Conservation (phyloP, 257 asterid species). For the Rhazya stricta region DNA sequence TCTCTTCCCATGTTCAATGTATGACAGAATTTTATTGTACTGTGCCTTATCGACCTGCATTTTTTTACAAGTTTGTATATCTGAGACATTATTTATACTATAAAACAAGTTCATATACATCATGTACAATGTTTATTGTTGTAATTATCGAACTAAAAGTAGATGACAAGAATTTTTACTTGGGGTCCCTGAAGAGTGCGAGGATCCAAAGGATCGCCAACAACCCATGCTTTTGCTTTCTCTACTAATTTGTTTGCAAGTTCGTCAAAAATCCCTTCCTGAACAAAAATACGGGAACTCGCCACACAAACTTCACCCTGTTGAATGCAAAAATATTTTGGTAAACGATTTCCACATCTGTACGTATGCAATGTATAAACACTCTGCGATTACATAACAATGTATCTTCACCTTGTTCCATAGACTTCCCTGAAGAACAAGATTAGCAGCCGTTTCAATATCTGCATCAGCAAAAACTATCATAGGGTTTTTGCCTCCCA, state of each 20-base stretch:
- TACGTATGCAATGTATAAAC: not conserved
- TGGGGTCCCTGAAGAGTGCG: slow-evolving; percentile 71
- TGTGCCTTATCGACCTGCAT: slow-evolving; percentile 54
- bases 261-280: slow-evolving; percentile 63
- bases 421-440: slow-evolving; percentile 43
- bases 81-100: not conserved
- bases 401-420: slow-evolving; percentile 48
- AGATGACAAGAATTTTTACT: slow-evolving; percentile 18
- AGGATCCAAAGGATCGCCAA: slow-evolving; percentile 79
- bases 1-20: slow-evolving; percentile 56
- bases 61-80: not conserved
- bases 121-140: no score
- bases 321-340: not conserved
- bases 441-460: slow-evolving; percentile 47
- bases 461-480: slow-evolving; percentile 70
- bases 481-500: slow-evolving; percentile 84
- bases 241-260: slow-evolving; percentile 44
- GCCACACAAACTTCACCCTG: slow-evolving; percentile 85
- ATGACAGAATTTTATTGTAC: slow-evolving; percentile 48
- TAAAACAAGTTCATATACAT: not conserved
- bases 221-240: slow-evolving; percentile 51
- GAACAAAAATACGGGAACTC: slow-evolving; percentile 71
- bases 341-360: not conserved
- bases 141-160: not conserved
- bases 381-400: not conserved